Evolutionary conservation across 306 rosid genomes (phyloP), one percentile per base, ranked within the genome.

Genomic region (Gleditsia sinensis): DNA sequence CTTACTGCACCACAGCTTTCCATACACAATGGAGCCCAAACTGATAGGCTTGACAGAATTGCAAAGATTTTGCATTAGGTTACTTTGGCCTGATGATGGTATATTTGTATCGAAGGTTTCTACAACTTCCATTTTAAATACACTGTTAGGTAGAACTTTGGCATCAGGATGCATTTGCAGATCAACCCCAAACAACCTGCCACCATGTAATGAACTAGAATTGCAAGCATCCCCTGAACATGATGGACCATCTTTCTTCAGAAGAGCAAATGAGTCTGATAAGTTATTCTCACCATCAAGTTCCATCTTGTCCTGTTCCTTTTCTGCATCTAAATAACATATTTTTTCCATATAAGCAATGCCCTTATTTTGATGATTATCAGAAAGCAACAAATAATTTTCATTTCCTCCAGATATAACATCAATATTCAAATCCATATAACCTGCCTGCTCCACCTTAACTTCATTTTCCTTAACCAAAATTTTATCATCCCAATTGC

Each of bases 1-100:
- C 79, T 88, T 80, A 55, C 82, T 79, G 82, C 93, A 83, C 98
- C 98, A 91, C 30, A 62, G 86, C 82, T 83, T 89, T 62, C 97
- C 92, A 76, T 65, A 53, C 70, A 88, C 81, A 69, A 86, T 78
- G n/a, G 87, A 80, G 61, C 98, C 98, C 69, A 86, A 30, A 78
- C 74, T 80, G 43, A 89, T 72, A 67, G 76, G 91, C 82, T 88
- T 85, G 34, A 89, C 80, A 32, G 50, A 45, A 76, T 83, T 79
- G 79, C 71, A 79, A 71, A 69, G 72, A 43, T 70, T 54, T 69
- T 39, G 74, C 67, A 74, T 37, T 20, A 72, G 78, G 71, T 19
- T 60, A 54, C 74, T 71, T 50, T 69, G 73, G 1, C 37, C 69
- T 13, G 74, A 45, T 50, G 33, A 34, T 50, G 69, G 60, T 68